phyloP scores from a whole-genome alignment of 225 moss, liverwort and hornwort genomes.

The Physcomitrium patens region DNA sequence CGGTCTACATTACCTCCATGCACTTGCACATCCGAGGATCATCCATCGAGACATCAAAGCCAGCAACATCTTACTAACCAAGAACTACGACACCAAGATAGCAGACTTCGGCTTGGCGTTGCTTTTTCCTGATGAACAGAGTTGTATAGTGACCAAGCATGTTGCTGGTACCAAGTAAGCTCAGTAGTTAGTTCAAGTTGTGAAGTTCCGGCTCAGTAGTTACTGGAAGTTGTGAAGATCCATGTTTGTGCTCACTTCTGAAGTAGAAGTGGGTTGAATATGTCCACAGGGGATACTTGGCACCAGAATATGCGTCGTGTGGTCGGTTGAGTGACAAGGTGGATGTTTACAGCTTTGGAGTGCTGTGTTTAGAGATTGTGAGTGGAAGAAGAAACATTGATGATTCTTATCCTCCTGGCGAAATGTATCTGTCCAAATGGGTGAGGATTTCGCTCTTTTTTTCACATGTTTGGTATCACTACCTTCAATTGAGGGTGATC shows the following conservation, averaged over 20 bases:
- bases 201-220: too few species aligned
- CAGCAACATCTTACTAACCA: slow-evolving; percentile 30
- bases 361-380: not conserved
- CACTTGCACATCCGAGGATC: slow-evolving; percentile 37
- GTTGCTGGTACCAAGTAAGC: slow-evolving; percentile 35
- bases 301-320: not conserved
- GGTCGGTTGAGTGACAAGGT: slow-evolving; percentile 12
- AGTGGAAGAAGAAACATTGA: slow-evolving; percentile 10
- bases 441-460: not conserved
- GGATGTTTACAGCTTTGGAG: slow-evolving; percentile 17
- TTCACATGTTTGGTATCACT: too few species aligned
- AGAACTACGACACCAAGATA: slow-evolving; percentile 23
- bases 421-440: not conserved
- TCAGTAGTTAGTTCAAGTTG: not conserved
- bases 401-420: not conserved
- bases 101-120: slow-evolving; percentile 33
- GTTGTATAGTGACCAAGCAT: slow-evolving; percentile 7
- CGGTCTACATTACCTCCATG: slow-evolving; percentile 36
- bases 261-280: not conserved
- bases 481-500: not conserved
- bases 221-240: too few species aligned
- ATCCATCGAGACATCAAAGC: slow-evolving; percentile 31
- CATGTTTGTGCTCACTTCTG: not conserved
- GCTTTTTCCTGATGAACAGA: slow-evolving; percentile 19
- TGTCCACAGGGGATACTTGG: slow-evolving; percentile 10